Percentiles rank a stretch among this genome's conserved stretches.
These are phyloP conservation scores for Peterozyma toletana DNA, from an alignment of 805 yeast species.

Conservation along the genomic window DNA sequence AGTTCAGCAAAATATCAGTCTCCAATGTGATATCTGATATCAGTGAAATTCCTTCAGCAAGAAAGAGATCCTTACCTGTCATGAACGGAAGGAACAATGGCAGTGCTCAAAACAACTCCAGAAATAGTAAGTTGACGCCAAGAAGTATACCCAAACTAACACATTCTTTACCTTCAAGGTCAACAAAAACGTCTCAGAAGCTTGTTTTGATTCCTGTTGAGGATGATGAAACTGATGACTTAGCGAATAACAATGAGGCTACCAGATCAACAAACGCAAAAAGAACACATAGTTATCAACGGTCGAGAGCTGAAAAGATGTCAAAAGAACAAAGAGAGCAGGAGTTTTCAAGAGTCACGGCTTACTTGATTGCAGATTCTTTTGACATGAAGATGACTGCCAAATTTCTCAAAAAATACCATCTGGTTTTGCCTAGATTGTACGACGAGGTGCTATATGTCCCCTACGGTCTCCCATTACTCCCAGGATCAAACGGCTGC, in stretches of 20 bases:
- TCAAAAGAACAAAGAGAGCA: conserved; percentile 52
- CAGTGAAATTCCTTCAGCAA: conserved; percentile 85
- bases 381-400: conserved; percentile 59
- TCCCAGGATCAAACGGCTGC: conserved; percentile 78
- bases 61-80: conserved; percentile 22
- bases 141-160: conserved; percentile 38
- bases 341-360: conserved; percentile 79
- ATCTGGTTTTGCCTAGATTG: conserved; percentile 77
- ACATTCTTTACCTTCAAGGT: conserved; percentile 59
- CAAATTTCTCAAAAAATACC: conserved; percentile 58
- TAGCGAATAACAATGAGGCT: conserved; percentile 8
- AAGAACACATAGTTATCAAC: conserved; percentile 11
- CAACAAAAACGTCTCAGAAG: conserved; percentile 80
- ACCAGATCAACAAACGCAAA: conserved; percentile 6
- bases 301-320: conserved; percentile 46
- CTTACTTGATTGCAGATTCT: conserved; percentile 83
- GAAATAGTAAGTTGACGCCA: conserved; percentile 12
- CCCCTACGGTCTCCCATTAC: conserved; percentile 78
- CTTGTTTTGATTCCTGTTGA: conserved; percentile 79
- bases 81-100: conserved; percentile 6
- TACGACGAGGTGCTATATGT: conserved; percentile 93
- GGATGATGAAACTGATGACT: conserved; percentile 15
- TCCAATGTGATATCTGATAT: conserved; percentile 71
- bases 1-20: conserved; percentile 74
- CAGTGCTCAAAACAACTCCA: background rate